Conservation (phyloP, 2,329 filamentous ascomycete genomes). For the Scytalidium lignicola region DNA sequence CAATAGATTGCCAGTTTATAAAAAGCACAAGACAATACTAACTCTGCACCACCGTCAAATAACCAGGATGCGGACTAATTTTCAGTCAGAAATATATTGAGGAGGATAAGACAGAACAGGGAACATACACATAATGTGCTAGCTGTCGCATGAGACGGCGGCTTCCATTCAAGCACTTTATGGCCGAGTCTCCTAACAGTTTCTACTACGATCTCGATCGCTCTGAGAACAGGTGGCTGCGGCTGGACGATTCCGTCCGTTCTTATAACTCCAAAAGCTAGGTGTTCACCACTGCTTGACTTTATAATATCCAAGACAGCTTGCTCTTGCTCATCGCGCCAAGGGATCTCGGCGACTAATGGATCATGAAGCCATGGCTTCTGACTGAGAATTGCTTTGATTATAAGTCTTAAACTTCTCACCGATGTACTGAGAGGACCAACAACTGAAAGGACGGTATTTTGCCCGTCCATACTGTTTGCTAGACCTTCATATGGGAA, state of each 20-base stretch:
- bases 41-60: conserved; percentile 46
- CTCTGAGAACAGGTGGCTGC: conserved; percentile 53
- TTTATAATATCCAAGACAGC: conserved; percentile 33
- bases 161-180: conserved; percentile 52
- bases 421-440: conserved; percentile 56
- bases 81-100: background rate
- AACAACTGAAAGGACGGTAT: conserved; percentile 55
- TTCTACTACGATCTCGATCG: conserved; percentile 44
- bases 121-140: conserved; percentile 34
- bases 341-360: conserved; percentile 59
- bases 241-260: conserved; percentile 45
- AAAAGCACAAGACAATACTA: background rate
- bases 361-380: conserved; percentile 65
- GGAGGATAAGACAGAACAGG: conserved; percentile 22
- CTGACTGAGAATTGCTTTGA: conserved; percentile 50
- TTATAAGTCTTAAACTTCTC: conserved; percentile 47
- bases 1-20: background rate
- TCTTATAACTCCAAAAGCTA: conserved; percentile 52
- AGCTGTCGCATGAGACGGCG: conserved; percentile 42
- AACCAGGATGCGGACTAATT: conserved; percentile 29
- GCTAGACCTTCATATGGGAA: conserved; percentile 51
- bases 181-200: conserved; percentile 48
- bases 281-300: conserved; percentile 26
- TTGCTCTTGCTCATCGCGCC: conserved; percentile 43
- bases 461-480: conserved; percentile 56